Base-by-base conservation (phyloP, 768 basidiomycete species). In the Amanita muscaria region DNA sequence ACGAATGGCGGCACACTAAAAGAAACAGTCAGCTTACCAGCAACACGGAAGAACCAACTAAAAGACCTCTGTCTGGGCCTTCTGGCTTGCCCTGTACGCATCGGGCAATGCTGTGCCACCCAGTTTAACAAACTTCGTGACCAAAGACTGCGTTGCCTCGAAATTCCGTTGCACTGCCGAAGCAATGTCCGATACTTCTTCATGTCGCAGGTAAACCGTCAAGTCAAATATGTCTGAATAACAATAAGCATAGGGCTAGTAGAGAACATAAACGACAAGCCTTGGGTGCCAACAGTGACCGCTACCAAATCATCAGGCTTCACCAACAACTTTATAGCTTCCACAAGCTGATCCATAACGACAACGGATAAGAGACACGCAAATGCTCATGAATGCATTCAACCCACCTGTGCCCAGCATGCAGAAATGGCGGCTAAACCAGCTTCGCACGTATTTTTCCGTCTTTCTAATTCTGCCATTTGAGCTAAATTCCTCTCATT, bases 341-440 rank as follows among this genome's bases (percentile, higher is more conserved):
- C 76, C 25, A 86, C 67, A 31, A 88, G 64, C 84, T 88, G 45
- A 42, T 35, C 36, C 27, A 29, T 6, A 19, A 36, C 25, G 16
- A 31, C 12, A 44, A 24, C 16, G 36, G 37, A 27, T 33, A 25
- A 49, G 35, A 24, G 25, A 42, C 45, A 29, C 21, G n/a, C 41
- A 42, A 40, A 21, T 21, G 46, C 5, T 37, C 43, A 42, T 24
- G 15, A 29, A 35, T 42, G 23, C 33, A 53, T 35, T 16, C 44
- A 4, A 49, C 55, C 43, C 61, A 89, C 84, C 70, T 86, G 82
- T 42, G 73, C 69, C 88, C 88, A 91, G 57, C 83, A 88, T 4
- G 83, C 79, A 27, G 82, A 76, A 53, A 89, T 79, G 23, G 80
- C 82, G 42, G 79, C 75, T 47, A 89, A 57, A 48, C 83, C 78